Conservation (phyloP, 1,284 basidiomycete species). For the Marasmius oreades region DNA sequence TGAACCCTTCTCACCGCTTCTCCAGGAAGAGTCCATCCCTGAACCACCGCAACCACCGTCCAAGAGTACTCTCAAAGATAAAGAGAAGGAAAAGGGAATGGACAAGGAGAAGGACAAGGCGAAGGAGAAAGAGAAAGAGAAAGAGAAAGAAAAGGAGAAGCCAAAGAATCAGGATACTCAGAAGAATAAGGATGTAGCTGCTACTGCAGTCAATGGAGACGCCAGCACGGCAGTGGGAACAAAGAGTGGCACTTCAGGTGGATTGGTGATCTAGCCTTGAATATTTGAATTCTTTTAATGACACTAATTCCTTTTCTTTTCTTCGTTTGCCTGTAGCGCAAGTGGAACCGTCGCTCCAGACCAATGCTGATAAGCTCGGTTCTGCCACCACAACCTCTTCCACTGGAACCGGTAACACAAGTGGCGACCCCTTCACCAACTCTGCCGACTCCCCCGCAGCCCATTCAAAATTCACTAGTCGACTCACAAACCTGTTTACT, state of each 20-base stretch:
- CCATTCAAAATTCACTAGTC: too few species aligned
- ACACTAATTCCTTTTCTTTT: constrained; percentile 5
- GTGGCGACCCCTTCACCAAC: background rate
- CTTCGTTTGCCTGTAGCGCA: background rate
- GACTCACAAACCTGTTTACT: background rate
- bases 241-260: constrained; percentile 24
- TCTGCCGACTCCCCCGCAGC: background rate
- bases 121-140: background rate
- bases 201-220: constrained; percentile 5
- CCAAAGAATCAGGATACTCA: constrained; percentile 6
- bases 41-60: background rate
- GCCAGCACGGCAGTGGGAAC: background rate
- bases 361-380: background rate
- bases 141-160: background rate
- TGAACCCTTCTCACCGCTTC: constrained; percentile 7
- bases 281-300: constrained; percentile 12
- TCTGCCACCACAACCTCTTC: background rate
- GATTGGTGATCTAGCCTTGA: constrained; percentile 26
- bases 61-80: background rate
- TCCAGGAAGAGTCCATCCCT: constrained; percentile 10
- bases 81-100: background rate
- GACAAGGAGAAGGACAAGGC: background rate
- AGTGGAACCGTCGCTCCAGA: background rate
- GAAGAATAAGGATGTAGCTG: constrained; percentile 7
- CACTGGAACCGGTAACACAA: background rate